phyloP scores from a whole-genome alignment of 805 yeast genomes.

The Candida lessepsii region DNA sequence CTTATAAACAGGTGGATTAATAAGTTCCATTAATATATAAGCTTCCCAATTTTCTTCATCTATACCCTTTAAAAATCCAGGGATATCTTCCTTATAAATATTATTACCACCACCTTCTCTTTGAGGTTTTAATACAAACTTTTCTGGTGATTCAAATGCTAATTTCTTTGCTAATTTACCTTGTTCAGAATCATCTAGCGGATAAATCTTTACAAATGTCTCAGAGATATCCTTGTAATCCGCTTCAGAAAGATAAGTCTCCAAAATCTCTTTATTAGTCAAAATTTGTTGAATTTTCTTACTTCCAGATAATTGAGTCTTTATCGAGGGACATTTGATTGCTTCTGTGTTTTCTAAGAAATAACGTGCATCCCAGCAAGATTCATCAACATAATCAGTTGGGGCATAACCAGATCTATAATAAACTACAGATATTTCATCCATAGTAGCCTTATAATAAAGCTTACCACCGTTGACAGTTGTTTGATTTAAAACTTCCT shows the following conservation, averaged over 20 bases:
- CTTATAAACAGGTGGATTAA: constrained; percentile 66
- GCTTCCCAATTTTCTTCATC: constrained; percentile 81
- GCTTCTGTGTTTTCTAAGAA: constrained; percentile 72
- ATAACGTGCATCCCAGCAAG: constrained; percentile 77
- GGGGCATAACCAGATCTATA: constrained; percentile 91
- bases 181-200: constrained; percentile 67
- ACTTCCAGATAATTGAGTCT: constrained; percentile 89
- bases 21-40: constrained; percentile 91
- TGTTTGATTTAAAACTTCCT: constrained; percentile 50
- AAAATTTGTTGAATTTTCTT: constrained; percentile 91
- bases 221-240: constrained; percentile 37
- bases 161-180: constrained; percentile 64
- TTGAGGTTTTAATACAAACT: constrained; percentile 91
- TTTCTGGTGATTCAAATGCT: constrained; percentile 66
- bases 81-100: constrained; percentile 83
- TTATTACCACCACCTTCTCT: constrained; percentile 99
- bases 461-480: constrained; percentile 47
- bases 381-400: constrained; percentile 59
- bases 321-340: constrained; percentile 85
- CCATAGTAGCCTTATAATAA: constrained; percentile 51
- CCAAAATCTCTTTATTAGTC: constrained; percentile 52
- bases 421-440: constrained; percentile 84
- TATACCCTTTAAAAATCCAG: constrained; percentile 58
- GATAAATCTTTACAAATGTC: constrained; percentile 86
- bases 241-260: constrained; percentile 40